Conservation (phyloP, 139 green algal species). For the Dunaliella primolecta region DNA sequence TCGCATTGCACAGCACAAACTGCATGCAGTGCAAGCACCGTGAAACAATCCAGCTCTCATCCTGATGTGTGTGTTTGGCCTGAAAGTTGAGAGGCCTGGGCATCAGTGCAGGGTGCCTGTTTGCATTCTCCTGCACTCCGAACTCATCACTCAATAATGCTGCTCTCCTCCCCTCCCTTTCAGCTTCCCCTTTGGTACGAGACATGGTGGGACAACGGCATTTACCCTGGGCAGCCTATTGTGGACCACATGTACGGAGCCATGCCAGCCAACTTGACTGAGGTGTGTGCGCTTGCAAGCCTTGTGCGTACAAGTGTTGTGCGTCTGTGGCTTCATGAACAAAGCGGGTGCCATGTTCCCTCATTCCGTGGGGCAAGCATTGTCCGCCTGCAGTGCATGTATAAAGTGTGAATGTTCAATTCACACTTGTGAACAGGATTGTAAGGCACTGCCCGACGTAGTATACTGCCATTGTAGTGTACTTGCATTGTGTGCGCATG, state of each 20-base stretch:
- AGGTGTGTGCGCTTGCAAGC: conserved; percentile 12
- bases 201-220: conserved; percentile 60
- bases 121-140: neutral
- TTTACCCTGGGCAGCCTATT: conserved; percentile 45
- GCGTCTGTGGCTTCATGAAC: too few species aligned
- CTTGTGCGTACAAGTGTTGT: too few species aligned
- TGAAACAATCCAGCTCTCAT: neutral
- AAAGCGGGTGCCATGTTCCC: too few species aligned
- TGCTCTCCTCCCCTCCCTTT: neutral
- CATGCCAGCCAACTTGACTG: conserved; percentile 38
- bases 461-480: too few species aligned
- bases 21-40: too few species aligned
- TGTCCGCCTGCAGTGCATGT: too few species aligned
- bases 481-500: too few species aligned
- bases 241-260: conserved; percentile 39
- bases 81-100: neutral
- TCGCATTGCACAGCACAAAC: neutral
- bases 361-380: too few species aligned
- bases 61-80: neutral
- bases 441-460: too few species aligned
- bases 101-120: neutral
- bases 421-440: too few species aligned
- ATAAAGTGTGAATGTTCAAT: neutral
- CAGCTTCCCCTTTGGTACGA: conserved; percentile 56
- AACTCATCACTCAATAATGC: neutral